These are phyloP conservation scores for Lodderomyces margitis DNA, from an alignment of 1,139 yeast genomes.

Conservation along the genomic window DNA sequence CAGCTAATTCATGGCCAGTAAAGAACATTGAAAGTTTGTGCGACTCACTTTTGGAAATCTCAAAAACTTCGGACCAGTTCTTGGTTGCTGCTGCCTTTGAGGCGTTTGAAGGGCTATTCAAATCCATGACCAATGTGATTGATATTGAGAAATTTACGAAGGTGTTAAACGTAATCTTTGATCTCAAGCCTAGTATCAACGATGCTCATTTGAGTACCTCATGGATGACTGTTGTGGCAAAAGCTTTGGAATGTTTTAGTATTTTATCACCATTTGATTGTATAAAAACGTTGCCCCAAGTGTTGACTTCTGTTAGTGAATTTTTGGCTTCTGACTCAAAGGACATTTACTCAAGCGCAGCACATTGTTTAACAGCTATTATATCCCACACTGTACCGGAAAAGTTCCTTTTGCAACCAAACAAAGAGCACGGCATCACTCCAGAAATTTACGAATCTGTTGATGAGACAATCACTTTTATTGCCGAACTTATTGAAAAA, in stretches of 20 bases:
- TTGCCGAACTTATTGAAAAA: conserved; percentile 52
- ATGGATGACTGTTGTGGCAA: conserved; percentile 93
- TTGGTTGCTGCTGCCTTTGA: conserved; percentile 77
- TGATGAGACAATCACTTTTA: conserved; percentile 48
- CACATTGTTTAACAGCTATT: conserved; percentile 84
- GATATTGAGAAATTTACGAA: conserved; percentile 60
- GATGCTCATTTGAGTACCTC: conserved; percentile 88
- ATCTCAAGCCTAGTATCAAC: conserved; percentile 74
- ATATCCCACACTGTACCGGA: conserved; percentile 66
- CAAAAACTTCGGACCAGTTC: conserved; percentile 82
- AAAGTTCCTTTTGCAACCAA: conserved; percentile 51
- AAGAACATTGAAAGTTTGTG: conserved; percentile 68
- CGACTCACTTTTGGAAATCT: conserved; percentile 69
- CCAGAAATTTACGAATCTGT: conserved; percentile 51
- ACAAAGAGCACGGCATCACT: conserved; percentile 36
- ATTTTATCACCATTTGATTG: conserved; percentile 57
- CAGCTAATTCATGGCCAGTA: conserved; percentile 81
- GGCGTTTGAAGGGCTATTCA: conserved; percentile 83
- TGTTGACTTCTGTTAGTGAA: conserved; percentile 55
- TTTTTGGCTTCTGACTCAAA: conserved; percentile 67
- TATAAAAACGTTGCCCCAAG: conserved; percentile 52
- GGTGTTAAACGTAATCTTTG: conserved; percentile 70
- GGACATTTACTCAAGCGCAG: conserved; percentile 72
- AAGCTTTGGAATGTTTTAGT: conserved; percentile 73
- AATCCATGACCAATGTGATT: conserved; percentile 65